Base-by-base conservation (phyloP, 257 asterid genomes). In the Cordia subcordata region DNA sequence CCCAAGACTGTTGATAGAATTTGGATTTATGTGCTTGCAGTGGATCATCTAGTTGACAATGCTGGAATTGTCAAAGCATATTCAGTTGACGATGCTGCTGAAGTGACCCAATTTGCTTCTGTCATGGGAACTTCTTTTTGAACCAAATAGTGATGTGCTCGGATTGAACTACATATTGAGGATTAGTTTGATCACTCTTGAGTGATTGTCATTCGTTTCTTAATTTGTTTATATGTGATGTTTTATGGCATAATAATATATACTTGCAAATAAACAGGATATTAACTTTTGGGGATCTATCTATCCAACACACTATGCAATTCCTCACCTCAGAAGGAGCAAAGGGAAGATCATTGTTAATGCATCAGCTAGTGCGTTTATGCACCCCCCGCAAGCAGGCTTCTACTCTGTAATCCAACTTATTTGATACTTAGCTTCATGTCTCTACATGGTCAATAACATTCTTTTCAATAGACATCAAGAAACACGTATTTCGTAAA, bases 41-140 rank as follows among this genome's bases (percentile, higher is more conserved):
- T 60, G 64, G 64, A 60, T 46, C 68, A 68, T 61, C 63, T 68
- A 40, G 63, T 61, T 56, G 61, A 68, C 17, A 60, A 53, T 45
- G 73, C 73, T 1, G 73, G 73, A 33, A 45, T 61, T 13, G 32
- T 14, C 22, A n/a, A 17, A 13, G 16, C 33, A 12, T 67, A 52
- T 47, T 50, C 33, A 10, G 49, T 60, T n/a, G 38, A 67, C 11
- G 57, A 60, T 57, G 57, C 23, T 8, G 47, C 39, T 4, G 67
- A 60, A 1, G 33, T 67, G 10, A 67, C 40, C 9, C 53, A 23
- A 23, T 45, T 27, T 67, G 60, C 72, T 3, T 57, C 64, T 16
- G 15, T 64, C 17, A 64, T 52, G 68, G 60, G 38, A 42, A 42
- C 3, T 1, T 8, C 15, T 50, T 27, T 27, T 27, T 27, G 35